Percentiles rank a stretch among this genome's conserved stretches.
Conservation (phyloP, 441 rosid species). For the Geranium incanum region DNA sequence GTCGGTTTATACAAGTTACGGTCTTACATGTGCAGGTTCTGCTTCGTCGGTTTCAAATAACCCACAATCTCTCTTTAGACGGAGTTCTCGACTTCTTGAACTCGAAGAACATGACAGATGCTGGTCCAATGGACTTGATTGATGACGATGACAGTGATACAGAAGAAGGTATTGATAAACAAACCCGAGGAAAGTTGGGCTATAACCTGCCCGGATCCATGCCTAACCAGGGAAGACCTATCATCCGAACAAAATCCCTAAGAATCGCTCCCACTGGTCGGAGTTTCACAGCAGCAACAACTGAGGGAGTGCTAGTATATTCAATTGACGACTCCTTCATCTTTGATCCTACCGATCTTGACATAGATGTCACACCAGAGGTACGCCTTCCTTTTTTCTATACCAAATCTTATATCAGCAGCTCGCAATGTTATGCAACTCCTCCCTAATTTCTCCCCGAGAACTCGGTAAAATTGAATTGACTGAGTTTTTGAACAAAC, state of each 20-base stretch:
- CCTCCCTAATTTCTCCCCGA: not conserved
- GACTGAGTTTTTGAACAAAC: no score
- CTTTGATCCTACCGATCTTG: constrained; percentile 96
- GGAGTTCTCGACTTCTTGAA: constrained; percentile 87
- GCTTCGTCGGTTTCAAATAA: constrained; percentile 73
- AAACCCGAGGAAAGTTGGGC: constrained; percentile 61
- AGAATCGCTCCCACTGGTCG: constrained; percentile 91
- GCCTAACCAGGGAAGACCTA: constrained; percentile 74
- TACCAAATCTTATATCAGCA: not conserved
- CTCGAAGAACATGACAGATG: constrained; percentile 94
- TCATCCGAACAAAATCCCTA: constrained; percentile 67
- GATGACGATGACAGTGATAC: constrained; percentile 75
- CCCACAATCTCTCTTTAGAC: constrained; percentile 77
- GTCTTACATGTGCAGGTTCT: constrained; percentile 46
- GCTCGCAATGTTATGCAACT: no score
- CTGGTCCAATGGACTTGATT: constrained; percentile 86
- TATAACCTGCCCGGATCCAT: constrained; percentile 83
- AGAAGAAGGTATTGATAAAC: constrained; percentile 81
- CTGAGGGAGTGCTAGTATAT: constrained; percentile 86
- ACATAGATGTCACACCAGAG: constrained; percentile 94
- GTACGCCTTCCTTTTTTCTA: constrained; percentile 28
- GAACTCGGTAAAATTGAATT: not conserved
- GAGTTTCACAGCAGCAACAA: constrained; percentile 83
- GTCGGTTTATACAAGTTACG: not conserved
- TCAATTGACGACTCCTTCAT: constrained; percentile 85